Conservation (phyloP, 2,329 filamentous ascomycete species). For the Xylariaceae sp. region DNA sequence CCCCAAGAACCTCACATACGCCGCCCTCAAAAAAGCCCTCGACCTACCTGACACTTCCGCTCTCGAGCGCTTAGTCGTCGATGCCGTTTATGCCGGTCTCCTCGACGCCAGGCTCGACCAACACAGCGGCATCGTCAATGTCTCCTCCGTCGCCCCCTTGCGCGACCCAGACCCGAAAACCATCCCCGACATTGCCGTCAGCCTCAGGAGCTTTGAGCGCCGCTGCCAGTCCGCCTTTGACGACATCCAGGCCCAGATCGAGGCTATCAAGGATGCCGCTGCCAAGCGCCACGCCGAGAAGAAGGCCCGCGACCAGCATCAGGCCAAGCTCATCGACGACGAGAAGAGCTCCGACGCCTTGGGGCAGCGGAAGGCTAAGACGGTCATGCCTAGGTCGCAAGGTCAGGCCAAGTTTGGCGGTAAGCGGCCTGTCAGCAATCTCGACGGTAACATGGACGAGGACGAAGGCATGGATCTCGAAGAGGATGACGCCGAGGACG, state of each 20-base stretch:
- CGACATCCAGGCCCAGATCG: slow-evolving; percentile 73
- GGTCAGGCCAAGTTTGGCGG: slow-evolving; percentile 23
- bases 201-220: slow-evolving; percentile 71
- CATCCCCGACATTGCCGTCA: slow-evolving; percentile 63
- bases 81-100: slow-evolving; percentile 81
- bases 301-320: slow-evolving; percentile 42
- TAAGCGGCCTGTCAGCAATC: slow-evolving; percentile 32
- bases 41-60: slow-evolving; percentile 62
- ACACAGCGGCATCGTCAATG: slow-evolving; percentile 65
- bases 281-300: slow-evolving; percentile 49
- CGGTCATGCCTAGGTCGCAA: slow-evolving; percentile 15
- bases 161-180: slow-evolving; percentile 77
- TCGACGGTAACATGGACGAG: slow-evolving; percentile 34
- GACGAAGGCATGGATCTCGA: slow-evolving; percentile 56
- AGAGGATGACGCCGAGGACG: slow-evolving; percentile 44
- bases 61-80: slow-evolving; percentile 82
- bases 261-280: slow-evolving; percentile 58
- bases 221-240: slow-evolving; percentile 71
- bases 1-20: slow-evolving; percentile 72
- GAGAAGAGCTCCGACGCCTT: slow-evolving; percentile 29
- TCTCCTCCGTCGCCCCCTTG: slow-evolving; percentile 77
- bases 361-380: slow-evolving; percentile 22
- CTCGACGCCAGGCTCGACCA: slow-evolving; percentile 82
- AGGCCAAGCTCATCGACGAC: slow-evolving; percentile 48
- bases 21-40: slow-evolving; percentile 61